Evolutionary conservation across 768 basidiomycete species (phyloP).

Genomic region (Termitomyces sp.): DNA sequence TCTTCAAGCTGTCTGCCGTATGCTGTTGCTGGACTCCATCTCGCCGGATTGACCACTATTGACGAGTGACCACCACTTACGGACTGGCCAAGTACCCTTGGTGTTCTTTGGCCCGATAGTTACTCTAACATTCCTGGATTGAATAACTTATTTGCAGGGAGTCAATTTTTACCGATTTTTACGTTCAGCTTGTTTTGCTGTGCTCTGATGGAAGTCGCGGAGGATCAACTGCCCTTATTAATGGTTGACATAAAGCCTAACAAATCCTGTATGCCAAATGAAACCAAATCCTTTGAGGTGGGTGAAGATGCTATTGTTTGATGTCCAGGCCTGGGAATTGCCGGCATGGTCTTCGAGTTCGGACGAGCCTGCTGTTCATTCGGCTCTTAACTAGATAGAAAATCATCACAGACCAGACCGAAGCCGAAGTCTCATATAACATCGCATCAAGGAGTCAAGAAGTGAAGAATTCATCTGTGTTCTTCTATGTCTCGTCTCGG

Average conservation of each 20-base stretch:
- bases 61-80: conserved; percentile 25
- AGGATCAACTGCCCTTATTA: too few species aligned
- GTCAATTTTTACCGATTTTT: too few species aligned
- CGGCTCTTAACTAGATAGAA: too few species aligned
- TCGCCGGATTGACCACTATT: conserved; percentile 24
- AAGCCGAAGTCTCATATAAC: not conserved
- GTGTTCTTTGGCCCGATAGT: conserved; percentile 19
- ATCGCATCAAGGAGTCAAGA: not conserved
- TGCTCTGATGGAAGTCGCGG: too few species aligned
- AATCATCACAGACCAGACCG: not conserved
- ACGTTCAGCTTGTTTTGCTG: too few species aligned
- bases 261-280: conserved; percentile 32
- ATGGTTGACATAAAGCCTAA: conserved; percentile 15
- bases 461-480: not conserved
- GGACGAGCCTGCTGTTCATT: too few species aligned
- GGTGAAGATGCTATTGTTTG: not conserved
- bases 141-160: too few species aligned
- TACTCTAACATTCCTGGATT: too few species aligned
- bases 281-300: conserved; percentile 22
- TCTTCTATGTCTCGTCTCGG: conserved; percentile 12
- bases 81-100: conserved; percentile 26
- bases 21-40: conserved; percentile 29
- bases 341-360: too few species aligned
- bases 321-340: too few species aligned
- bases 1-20: conserved; percentile 43